phyloP scores from a whole-genome alignment of 805 yeast species.

The Saturnispora galanensis region DNA sequence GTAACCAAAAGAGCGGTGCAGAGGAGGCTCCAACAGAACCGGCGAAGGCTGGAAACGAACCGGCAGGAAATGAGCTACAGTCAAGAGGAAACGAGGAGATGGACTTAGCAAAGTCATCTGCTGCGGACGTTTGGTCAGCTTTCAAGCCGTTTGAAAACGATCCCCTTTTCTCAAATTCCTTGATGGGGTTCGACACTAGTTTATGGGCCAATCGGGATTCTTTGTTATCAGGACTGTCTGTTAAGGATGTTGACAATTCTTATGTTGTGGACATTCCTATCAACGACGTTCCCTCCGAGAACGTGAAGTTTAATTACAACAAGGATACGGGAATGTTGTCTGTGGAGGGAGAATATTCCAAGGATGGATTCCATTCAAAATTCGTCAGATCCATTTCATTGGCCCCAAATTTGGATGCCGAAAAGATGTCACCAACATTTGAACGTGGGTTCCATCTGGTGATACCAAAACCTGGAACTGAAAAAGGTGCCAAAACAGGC shows the following conservation, averaged over 20 bases:
- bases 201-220: neutral
- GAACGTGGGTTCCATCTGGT: slow-evolving; percentile 35
- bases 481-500: neutral
- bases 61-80: neutral
- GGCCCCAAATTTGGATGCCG: slow-evolving; percentile 35
- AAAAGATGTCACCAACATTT: slow-evolving; percentile 36
- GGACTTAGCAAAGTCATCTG: neutral
- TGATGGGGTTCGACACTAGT: slow-evolving; percentile 31
- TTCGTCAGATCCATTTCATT: slow-evolving; percentile 23
- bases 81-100: neutral
- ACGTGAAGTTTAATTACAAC: slow-evolving; percentile 37
- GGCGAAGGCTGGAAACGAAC: neutral
- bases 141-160: slow-evolving; percentile 14
- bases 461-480: slow-evolving; percentile 28
- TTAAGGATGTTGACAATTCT: slow-evolving; percentile 33
- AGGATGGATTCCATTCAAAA: slow-evolving; percentile 10
- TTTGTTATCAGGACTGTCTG: slow-evolving; percentile 5
- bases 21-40: neutral
- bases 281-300: slow-evolving; percentile 39
- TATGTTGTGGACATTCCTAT: slow-evolving; percentile 35
- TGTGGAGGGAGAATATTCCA: slow-evolving; percentile 32
- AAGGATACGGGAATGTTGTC: slow-evolving; percentile 33
- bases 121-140: slow-evolving; percentile 10
- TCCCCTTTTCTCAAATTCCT: slow-evolving; percentile 13
- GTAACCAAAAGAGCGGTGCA: neutral